Base-by-base conservation (phyloP, 441 rosid species). In the Gossypium lobatum region DNA sequence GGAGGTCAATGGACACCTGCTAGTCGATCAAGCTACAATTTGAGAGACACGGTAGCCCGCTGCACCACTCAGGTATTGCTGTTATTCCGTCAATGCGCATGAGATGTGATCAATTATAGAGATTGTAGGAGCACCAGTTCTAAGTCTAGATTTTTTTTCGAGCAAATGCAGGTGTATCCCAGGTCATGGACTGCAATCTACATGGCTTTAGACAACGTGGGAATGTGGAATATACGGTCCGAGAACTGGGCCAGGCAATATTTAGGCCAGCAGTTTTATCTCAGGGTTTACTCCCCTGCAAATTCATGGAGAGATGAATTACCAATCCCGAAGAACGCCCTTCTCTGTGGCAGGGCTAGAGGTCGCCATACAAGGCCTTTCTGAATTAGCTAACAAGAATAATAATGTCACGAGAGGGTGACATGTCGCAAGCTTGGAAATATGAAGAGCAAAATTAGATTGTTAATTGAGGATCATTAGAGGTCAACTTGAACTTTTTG, bases 181-280 rank as follows among this genome's bases (percentile, higher is more conserved):
- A 87, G 68, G 77, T 76, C 93, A 28, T 87, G 93, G 93, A 85
- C 91, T 0, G 93, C 89, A 0, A 77, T 87, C 66, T 87, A 83
- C 78, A 73, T 89, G 69, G 87, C 93, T 3, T 72, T 89, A 68
- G 91, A 89, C 77, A 89, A 87, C 60, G 93, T 87, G 42, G 91
- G 93, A 6, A 89, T 89, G 91, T 89, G 93, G 93, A 89, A 89
- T 84, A 75, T 89, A 76, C 80, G 91, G 79, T 89, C 89, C 1
- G 87, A 89, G 86, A 78, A 78, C 58, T 89, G 93, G 93, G 88
- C 85, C 7, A 80, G 91, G 72, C 91, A 85, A 78, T 87, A 88
- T 67, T 75, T 85, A 58, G 93, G 91, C 13, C 91, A 88, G 83
- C 91, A 88, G 50, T 85, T 85, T 62, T 89, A 89, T 76, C 87